Percentiles rank a stretch among this genome's conserved stretches.
Conservation (phyloP, 176 grass and related monocot species). For the Carex myosuroides region DNA sequence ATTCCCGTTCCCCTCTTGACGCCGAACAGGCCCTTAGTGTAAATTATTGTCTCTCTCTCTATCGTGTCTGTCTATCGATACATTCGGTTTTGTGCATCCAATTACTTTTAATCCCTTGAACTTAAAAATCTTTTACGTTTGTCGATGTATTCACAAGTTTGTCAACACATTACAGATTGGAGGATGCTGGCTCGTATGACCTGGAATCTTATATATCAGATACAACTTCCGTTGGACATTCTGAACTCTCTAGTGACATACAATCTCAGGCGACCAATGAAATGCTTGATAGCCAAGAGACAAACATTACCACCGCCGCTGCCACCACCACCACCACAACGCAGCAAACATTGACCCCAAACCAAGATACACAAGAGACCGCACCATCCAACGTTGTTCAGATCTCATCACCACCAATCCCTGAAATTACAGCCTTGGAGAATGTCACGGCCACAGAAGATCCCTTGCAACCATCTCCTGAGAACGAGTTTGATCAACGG, state of each 20-base stretch:
- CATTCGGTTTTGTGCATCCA: not conserved
- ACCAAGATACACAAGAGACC: conserved; percentile 8
- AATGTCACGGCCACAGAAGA: not conserved
- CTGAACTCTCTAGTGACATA: conserved; percentile 29
- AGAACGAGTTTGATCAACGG: conserved; percentile 46
- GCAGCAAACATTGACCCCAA: not conserved
- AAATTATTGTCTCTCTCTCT: not conserved
- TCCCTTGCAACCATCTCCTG: conserved; percentile 45
- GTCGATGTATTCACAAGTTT: not conserved
- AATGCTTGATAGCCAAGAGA: conserved; percentile 30
- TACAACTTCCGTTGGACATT: conserved; percentile 27
- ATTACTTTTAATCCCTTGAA: not conserved
- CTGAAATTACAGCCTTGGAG: not conserved
- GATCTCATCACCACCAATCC: not conserved
- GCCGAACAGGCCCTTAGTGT: not conserved
- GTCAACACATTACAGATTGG: conserved; percentile 48
- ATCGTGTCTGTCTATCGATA: not conserved
- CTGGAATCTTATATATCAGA: conserved; percentile 45
- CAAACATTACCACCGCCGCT: not conserved
- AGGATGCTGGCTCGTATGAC: conserved; percentile 43
- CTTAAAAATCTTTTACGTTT: not conserved
- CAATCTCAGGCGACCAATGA: conserved; percentile 30
- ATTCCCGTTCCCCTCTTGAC: too few relatives aligned
- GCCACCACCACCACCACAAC: not conserved
- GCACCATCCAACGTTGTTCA: not conserved